Evolutionary conservation across 129 eudicot species (phyloP).

Genomic region (Daucus carota): DNA sequence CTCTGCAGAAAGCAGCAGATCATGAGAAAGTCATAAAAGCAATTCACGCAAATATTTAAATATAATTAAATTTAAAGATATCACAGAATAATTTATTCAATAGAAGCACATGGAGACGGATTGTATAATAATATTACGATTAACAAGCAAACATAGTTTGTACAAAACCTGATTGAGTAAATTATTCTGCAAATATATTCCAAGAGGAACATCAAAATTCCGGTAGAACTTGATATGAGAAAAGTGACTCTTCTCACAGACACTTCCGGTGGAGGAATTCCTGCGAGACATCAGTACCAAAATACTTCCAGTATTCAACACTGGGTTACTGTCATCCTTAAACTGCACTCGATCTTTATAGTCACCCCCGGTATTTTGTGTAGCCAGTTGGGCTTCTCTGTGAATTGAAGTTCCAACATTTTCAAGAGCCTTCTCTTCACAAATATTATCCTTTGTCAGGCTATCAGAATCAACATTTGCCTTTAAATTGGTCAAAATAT

Average conservation of each 20-base stretch:
- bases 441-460: slow-evolving; percentile 23
- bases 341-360: slow-evolving; percentile 27
- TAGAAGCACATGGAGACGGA: background rate
- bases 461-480: slow-evolving; percentile 21
- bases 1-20: slow-evolving; percentile 35
- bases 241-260: slow-evolving; percentile 75
- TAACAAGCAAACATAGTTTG: background rate
- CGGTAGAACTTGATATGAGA: slow-evolving; percentile 83
- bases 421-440: slow-evolving; percentile 19
- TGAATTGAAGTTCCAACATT: slow-evolving; percentile 3
- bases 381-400: slow-evolving; percentile 16
- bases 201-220: slow-evolving; percentile 79
- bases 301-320: slow-evolving; percentile 74
- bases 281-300: slow-evolving; percentile 78
- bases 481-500: slow-evolving; percentile 22
- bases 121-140: background rate
- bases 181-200: slow-evolving; percentile 64
- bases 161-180: slow-evolving; percentile 69
- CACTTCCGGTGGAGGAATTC: slow-evolving; percentile 55
- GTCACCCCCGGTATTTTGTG: slow-evolving; percentile 13
- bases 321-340: slow-evolving; percentile 50
- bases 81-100: background rate
- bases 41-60: background rate
- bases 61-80: background rate
- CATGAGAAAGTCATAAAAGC: slow-evolving; percentile 3